Base-by-base conservation (phyloP, 169 alveolate genomes). In the Plasmodium knowlesi region DNA sequence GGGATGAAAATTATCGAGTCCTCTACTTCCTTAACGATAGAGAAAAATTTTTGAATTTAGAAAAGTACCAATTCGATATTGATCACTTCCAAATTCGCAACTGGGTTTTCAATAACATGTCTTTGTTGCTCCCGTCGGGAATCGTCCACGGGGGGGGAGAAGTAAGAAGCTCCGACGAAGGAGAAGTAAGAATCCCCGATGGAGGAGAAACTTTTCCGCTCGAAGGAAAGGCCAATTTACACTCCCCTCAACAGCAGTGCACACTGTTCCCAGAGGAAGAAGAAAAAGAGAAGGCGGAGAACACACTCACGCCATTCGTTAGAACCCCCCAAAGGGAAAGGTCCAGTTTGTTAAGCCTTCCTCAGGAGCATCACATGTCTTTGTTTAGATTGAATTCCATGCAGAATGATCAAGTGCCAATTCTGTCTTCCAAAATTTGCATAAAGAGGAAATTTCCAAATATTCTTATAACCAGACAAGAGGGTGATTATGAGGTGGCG, bases 341-440 rank as follows among this genome's bases (percentile, higher is more conserved):
- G 9, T 0, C 3, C 53, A 9, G 2, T 73, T 2, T 19, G 34
- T 6, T 14, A 12, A 54, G 54, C 16, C 81, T 84, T 37, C 34
- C 79, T 0, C 93, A 84, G 22, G 25, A 72, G 37, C 93, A 84
- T 25, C 57, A 84, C 41, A 9, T 84, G 37, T 71, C 93, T 30
- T 22, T 84, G n/a, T 84, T 84, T 41, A 72, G 93, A 19, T 50
- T 84, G 50, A 84, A 84, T 50, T 84, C 93, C 3, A 84, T 84
- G 84, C 22, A 34, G 73, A 28, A 73, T 25, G 43, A 84, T 6
- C 43, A 71, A 46, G 43, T 30, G 19, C 3, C 2, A 16, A 84
- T 32, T 12, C 30, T 50, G 22, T 22, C 57, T 73, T 84, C 84
- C 14, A 84, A 84, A 72, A 73, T 84, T 72, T 14, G 16, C 10